Evolutionary conservation across 176 grass and related monocot genomes (phyloP), one percentile per base, ranked within the genome.

Genomic region (Juncus effusus): DNA sequence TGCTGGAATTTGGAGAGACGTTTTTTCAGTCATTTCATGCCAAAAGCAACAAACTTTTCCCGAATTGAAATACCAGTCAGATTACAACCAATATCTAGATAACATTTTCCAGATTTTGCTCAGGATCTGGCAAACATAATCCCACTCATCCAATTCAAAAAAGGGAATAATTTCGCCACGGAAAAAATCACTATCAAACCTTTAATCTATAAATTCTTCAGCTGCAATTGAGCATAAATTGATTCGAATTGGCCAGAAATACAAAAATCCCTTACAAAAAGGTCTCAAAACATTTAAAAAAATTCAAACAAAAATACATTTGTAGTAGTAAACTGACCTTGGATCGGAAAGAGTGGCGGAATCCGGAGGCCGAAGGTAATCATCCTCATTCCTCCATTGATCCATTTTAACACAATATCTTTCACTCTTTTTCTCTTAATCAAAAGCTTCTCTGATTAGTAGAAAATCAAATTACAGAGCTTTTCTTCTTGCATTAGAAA

Each of bases 371-470:
- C 54, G 39, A 72, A 44, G 53, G 14, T 42, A 35, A 13, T 19
- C 35, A 3, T 38, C 50, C 54, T 69, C 36, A 69, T 47, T 38
- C 28, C 15, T 72, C 68, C 68, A 59, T 40, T 72, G 54, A 72
- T 72, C 68, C 68, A 72, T 72, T 11, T 40, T 28, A 10, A 38
- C 16, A 36, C 6, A n/a, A 71, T 9, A 41, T 55, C 36, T 39
- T 11, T 39, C 50, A 13, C 12, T 40, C 13, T 15, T 35, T 9
- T 16, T 19, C 8, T 5, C 10, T 11, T 51, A 50, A 54, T 12
- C 47, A n/a, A 16, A 42, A 58, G 36, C 36, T 70, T 56, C 14
- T 36, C 12, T 42, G 13, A 10, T 56, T 57, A 40, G 38, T 14
- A 56, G 51, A 58, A 13, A 59, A 28, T 28, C 19, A 28, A 28